Percentiles rank a stretch among this genome's conserved stretches.
These are phyloP conservation scores for Eucalyptus virginea DNA, from an alignment of 345 rosid species.

Conservation along the genomic window DNA sequence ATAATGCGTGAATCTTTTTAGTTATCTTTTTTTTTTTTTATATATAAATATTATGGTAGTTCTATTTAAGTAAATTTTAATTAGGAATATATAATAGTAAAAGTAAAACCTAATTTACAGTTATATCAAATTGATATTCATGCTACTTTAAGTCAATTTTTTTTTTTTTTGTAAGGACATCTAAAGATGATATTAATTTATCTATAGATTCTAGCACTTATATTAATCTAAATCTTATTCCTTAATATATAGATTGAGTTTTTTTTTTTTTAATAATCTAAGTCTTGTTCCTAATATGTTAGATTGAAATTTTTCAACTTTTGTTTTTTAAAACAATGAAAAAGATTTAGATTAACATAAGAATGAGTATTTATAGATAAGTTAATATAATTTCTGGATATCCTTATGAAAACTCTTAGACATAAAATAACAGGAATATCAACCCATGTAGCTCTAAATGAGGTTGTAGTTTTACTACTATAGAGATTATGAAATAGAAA, in stretches of 20 bases:
- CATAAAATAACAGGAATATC: neutral
- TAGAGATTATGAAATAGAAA: neutral
- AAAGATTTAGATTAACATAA: neutral
- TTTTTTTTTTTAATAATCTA: fast-evolving
- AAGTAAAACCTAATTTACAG: neutral
- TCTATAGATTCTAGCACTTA: neutral
- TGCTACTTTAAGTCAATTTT: neutral
- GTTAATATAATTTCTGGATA: neutral
- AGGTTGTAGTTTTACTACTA: neutral
- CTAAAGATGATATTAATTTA: neutral
- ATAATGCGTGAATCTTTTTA: neutral
- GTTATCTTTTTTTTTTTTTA: neutral
- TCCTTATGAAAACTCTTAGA: neutral
- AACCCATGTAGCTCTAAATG: neutral
- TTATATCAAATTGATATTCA: neutral
- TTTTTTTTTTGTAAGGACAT: neutral
- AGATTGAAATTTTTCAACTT: fast-evolving
- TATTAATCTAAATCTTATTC: neutral
- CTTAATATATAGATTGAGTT: neutral
- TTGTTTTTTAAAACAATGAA: fast-evolving
- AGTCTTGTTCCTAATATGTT: neutral
- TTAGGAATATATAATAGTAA: neutral
- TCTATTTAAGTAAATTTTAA: neutral
- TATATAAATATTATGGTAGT: neutral
- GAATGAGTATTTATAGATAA: neutral